A percentile compares a stretch with the other conserved stretches of the same genome.
phyloP scores from a whole-genome alignment of 176 grass and related monocot genomes.

The Elymus sibiricus region DNA sequence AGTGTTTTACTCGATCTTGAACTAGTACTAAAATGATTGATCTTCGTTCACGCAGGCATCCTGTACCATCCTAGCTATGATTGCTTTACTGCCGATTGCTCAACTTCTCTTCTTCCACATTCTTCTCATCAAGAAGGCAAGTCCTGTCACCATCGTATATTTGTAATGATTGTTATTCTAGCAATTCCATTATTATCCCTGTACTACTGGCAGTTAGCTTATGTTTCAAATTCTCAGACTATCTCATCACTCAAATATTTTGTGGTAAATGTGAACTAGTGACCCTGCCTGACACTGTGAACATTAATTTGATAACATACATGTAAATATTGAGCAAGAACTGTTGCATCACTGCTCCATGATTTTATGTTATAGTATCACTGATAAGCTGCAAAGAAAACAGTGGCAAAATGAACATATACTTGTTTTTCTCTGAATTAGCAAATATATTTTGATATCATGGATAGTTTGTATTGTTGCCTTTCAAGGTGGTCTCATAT shows the following conservation, averaged over 20 bases:
- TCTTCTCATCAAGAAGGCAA: slow-evolving; percentile 96
- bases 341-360: neutral
- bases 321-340: slow-evolving; percentile 3
- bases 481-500: slow-evolving; percentile 3
- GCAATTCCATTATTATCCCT: neutral
- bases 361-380: neutral
- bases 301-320: neutral
- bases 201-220: slow-evolving; percentile 4
- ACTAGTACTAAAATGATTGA: neutral
- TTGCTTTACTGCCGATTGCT: slow-evolving; percentile 81
- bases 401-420: neutral
- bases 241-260: neutral
- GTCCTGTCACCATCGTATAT: slow-evolving; percentile 12
- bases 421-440: slow-evolving; percentile 1
- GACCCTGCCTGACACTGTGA: neutral
- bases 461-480: neutral
- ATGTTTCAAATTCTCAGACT: neutral
- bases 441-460: slow-evolving; percentile 5
- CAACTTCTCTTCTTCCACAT: slow-evolving; percentile 99
- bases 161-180: slow-evolving; percentile 4
- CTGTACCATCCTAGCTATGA: slow-evolving; percentile 87
- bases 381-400: neutral
- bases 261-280: neutral
- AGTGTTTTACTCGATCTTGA: slow-evolving; percentile 23
- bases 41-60: slow-evolving; percentile 42